Evolutionary conservation across 2,329 filamentous ascomycete genomes (phyloP), one percentile per base, ranked within the genome.

Genomic region (Coniochaeta sp.): DNA sequence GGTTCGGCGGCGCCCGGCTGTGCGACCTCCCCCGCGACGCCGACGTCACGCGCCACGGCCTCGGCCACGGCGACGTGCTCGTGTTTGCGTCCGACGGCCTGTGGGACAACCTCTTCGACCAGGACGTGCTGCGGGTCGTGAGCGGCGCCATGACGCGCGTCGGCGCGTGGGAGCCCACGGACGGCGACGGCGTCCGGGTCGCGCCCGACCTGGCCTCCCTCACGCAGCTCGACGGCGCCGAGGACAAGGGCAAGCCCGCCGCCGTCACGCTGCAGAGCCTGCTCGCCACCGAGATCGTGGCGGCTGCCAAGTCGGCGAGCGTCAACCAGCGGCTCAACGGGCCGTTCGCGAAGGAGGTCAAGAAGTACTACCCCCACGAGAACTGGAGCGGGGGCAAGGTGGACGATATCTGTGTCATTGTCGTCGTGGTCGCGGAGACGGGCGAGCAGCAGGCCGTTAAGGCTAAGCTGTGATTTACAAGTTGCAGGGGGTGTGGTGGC

Each of bases 61-160:
- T 98, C 59, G 87, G 89, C 64, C 92, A 98, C 72, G 95, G 95
- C 22, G 95, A 99, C 71, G 89, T 99, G 1, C 79, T 98, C n/a
- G 77, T 99, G 19, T 89, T 99, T 66, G 95, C 92, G 1, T 96
- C 92, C 0, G 95, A 99, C 73, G 95, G 95, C 4, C 89, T 98
- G 4, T 95, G 95, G 83, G 95, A 99, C 73, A 99, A 99, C 68
- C 80, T 99, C 34, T 95, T 91, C 69, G 89, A 92, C 68, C 90
- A 96, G 69, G 92, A 99, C 65, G 88, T 96, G 32, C 81, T 99
- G 14, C 85, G 87, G 62, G 86, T 96, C 58, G 87, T 93, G 28
- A 93, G 88, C 65, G 81, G 82, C 56, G 80, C 87, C 30, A 96
- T 99, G 91, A 79, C 86, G 36, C 77, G 81, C 16, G 78, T 81